phyloP scores from a whole-genome alignment of 1,284 basidiomycete genomes.

The Trichosporon asahii region DNA sequence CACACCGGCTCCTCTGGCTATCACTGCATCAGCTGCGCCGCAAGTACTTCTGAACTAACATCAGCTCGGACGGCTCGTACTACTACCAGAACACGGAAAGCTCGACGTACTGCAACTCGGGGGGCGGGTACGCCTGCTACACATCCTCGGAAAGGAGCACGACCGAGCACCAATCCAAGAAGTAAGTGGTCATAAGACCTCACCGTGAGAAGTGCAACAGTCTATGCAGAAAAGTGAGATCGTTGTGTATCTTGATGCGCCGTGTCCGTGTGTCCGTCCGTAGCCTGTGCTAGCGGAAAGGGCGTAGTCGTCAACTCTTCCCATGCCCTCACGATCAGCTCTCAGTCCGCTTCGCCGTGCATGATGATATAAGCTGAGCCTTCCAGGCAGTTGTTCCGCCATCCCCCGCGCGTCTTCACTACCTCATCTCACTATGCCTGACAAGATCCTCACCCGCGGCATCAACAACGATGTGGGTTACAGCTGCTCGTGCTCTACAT shows the following conservation, averaged over 20 bases:
- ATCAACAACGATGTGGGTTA: constrained; percentile 56
- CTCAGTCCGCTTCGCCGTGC: no score
- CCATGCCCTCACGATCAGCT: no score
- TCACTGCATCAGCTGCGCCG: constrained; percentile 59
- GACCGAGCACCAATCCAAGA: constrained; percentile 21
- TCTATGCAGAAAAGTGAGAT: neutral
- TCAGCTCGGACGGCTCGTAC: constrained; percentile 56
- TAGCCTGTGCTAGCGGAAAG: no score
- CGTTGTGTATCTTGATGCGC: no score
- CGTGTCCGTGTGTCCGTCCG: no score
- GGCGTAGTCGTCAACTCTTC: no score
- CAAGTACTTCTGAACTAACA: constrained; percentile 27
- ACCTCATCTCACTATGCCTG: constrained; percentile 11
- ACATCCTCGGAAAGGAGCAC: constrained; percentile 56
- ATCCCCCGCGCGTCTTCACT: no score
- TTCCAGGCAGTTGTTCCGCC: no score
- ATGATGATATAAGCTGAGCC: neutral
- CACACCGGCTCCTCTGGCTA: constrained; percentile 55
- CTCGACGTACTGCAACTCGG: constrained; percentile 60
- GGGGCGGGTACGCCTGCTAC: constrained; percentile 57
- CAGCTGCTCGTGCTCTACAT: neutral
- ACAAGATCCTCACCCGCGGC: constrained; percentile 54
- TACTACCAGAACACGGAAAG: constrained; percentile 62
- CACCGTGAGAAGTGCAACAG: neutral
- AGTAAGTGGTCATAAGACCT: neutral